Base-by-base conservation (phyloP, 2,329 filamentous ascomycete species). In the Helotiales sp. region DNA sequence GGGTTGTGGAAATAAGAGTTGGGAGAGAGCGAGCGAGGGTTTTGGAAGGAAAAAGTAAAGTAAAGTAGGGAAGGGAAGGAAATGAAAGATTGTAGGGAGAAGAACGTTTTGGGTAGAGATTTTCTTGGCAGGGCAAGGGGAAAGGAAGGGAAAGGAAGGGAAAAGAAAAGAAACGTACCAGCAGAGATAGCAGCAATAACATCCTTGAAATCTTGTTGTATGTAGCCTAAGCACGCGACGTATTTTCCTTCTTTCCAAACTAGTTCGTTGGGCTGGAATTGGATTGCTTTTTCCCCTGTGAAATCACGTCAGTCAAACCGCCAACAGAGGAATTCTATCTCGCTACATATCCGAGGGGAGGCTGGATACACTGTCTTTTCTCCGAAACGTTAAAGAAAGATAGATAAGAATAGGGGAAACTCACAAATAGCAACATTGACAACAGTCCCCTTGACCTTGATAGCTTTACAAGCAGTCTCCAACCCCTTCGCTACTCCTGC, bases 381-480 rank as follows among this genome's bases (percentile, higher is more conserved):
- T n/a, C 13, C 40, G 22, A 24, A 40, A 44, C 27, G 40, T 44
- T 24, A 44, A 19, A 27, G 10, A 12, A 44, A 19, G 40, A 24
- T 19, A 40, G 22, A 27, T 25, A 13, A 44, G 22, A n/a, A n/a
- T n/a, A n/a, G 22, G 36, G 17, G 22, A 25, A 24, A 44, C 40
- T 44, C 40, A 44, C 40, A 44, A 2, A 88, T 81, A 0, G 85
- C 83, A n/a, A 88, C 78, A 59, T 88, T 88, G 2, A 88, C 77
- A 0, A 88, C 76, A 0, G 81, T 82, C 0, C 84, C 85, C 33
- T 80, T 75, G 0, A 77, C 75, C 49, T 77, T 75, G 2, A 84
- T 78, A 0, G 79, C 76, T 19, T 76, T 70, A 38, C 78, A 82
- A 63, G 71, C 82, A 63, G 59, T 67, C 15, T 59, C 61, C 22